Evolutionary conservation across 2,329 filamentous ascomycete species (phyloP).

Genomic region (Aspergillus sp.): DNA sequence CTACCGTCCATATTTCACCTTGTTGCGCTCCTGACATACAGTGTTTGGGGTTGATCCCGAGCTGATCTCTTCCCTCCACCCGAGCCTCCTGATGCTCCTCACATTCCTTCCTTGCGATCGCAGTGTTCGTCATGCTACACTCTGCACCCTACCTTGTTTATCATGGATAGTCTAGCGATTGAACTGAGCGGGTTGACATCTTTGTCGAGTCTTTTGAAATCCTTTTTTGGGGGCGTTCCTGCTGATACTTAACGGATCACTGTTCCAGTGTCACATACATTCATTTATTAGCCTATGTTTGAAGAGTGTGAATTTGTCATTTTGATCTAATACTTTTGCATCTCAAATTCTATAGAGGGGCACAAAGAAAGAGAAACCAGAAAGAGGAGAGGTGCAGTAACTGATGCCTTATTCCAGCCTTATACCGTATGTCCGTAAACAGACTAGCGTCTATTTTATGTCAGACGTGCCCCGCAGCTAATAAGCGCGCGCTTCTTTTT

Average conservation of each 20-base stretch:
- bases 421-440: not conserved
- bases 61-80: not conserved
- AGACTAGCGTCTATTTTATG: not conserved
- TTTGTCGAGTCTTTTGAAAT: conserved; percentile 15
- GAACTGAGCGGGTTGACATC: conserved; percentile 29
- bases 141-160: conserved; percentile 21
- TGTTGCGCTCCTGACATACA: not conserved
- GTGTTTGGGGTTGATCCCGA: not conserved
- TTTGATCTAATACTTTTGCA: conserved; percentile 2
- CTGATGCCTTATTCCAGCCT: not conserved
- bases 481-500: conserved; percentile 3
- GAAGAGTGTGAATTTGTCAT: conserved; percentile 13
- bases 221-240: conserved; percentile 20
- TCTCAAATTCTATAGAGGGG: too few relatives aligned
- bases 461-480: not conserved
- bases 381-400: not conserved
- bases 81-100: conserved; percentile 12
- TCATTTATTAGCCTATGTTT: conserved; percentile 16
- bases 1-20: conserved; percentile 3
- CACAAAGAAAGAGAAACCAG: not conserved
- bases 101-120: conserved; percentile 14
- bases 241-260: conserved; percentile 11
- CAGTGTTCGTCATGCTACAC: conserved; percentile 12
- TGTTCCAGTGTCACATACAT: conserved; percentile 19
- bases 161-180: conserved; percentile 33